Percentiles rank a stretch among this genome's conserved stretches.
Evolutionary conservation across 148 eudicot species (phyloP).

Genomic region (Polygonum aviculare): DNA sequence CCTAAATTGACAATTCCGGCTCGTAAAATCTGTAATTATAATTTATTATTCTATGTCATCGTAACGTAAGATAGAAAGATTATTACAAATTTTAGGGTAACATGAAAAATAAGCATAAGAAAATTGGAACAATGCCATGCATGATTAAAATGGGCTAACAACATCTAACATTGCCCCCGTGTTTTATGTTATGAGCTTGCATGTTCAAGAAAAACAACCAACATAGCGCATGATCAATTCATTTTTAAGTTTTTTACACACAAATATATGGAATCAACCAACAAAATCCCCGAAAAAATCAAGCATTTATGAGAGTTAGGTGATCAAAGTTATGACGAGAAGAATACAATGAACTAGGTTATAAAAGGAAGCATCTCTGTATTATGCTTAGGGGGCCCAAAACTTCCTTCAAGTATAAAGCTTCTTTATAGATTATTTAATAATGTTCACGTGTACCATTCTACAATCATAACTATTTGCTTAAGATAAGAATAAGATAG

Average conservation of each 20-base stretch:
- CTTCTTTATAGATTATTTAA: background rate
- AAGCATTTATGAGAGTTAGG: background rate
- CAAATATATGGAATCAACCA: background rate
- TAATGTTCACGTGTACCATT: slow-evolving; percentile 1
- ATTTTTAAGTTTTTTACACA: background rate
- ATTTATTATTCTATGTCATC: too few relatives aligned
- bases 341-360: background rate
- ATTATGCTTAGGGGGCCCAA: background rate
- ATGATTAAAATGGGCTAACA: too few relatives aligned
- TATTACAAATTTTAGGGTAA: too few relatives aligned
- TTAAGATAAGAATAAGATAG: background rate
- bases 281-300: background rate
- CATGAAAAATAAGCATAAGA: background rate
- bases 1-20: too few relatives aligned
- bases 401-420: background rate
- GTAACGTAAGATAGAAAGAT: too few relatives aligned
- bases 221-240: background rate
- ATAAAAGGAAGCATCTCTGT: background rate
- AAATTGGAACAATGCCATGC: background rate
- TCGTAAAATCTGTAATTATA: too few relatives aligned
- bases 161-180: too few relatives aligned
- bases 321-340: background rate
- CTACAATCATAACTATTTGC: background rate
- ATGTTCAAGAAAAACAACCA: background rate
- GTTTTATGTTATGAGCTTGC: too few relatives aligned